Evolutionary conservation across 306 rosid species (phyloP).

Genomic region (Trifolium subterraneum): DNA sequence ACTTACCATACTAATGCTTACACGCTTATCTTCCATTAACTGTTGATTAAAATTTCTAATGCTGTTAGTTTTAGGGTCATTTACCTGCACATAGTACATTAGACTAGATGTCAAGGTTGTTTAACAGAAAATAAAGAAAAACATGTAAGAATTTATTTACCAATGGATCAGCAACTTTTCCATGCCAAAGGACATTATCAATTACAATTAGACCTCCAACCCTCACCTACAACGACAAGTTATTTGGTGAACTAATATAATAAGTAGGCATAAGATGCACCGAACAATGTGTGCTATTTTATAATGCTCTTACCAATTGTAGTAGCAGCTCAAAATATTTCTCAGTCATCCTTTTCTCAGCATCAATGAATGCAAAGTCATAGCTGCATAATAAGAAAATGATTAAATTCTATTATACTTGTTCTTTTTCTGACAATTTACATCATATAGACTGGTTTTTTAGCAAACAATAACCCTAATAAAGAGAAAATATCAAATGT

Average conservation of each 20-base stretch:
- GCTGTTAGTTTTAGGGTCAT: slow-evolving; percentile 78
- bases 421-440: slow-evolving; percentile 26
- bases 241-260: not conserved
- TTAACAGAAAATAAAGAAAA: slow-evolving; percentile 24
- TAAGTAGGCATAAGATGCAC: slow-evolving; percentile 16
- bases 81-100: slow-evolving; percentile 57
- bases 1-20: slow-evolving; percentile 85
- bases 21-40: slow-evolving; percentile 74
- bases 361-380: slow-evolving; percentile 94
- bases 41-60: slow-evolving; percentile 70
- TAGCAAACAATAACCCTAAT: slow-evolving; percentile 2
- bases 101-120: slow-evolving; percentile 27
- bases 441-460: slow-evolving; percentile 5
- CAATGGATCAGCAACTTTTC: slow-evolving; percentile 88
- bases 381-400: slow-evolving; percentile 61
- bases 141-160: slow-evolving; percentile 47
- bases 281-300: not conserved
- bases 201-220: slow-evolving; percentile 86
- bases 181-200: slow-evolving; percentile 97
- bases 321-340: slow-evolving; percentile 78
- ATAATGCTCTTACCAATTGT: slow-evolving; percentile 69
- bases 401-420: slow-evolving; percentile 35
- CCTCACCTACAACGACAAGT: slow-evolving; percentile 65
- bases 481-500: slow-evolving; percentile 16
- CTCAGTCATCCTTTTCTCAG: slow-evolving; percentile 85